Evolutionary conservation across 148 eudicot genomes (phyloP), one percentile per base, ranked within the genome.

Genomic region (Talinum fruticosum): DNA sequence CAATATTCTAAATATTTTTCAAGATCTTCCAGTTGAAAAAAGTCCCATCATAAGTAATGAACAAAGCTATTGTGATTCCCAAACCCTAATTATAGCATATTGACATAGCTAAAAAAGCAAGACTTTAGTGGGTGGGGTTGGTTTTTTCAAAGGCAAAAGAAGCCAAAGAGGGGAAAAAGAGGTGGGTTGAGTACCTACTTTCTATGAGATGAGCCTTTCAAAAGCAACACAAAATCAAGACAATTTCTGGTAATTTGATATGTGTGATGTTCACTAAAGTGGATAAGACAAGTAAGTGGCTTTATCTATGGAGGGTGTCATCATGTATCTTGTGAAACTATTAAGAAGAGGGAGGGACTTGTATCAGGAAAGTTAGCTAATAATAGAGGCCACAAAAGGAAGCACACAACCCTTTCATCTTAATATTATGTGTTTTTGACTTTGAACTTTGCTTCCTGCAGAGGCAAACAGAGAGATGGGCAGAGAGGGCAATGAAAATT

Each of bases 261-360:
- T 59, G 10, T 59, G 73, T 32, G 62, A 54, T 69, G 74, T 54
- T 77, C 54, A 77, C 80, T 12, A 32, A 44, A 79, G 72, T 72
- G 36, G 76, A 79, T 44, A 79, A 72, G 76, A 78, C 36, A 53
- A 26, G 29, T 76, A 37, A 69, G 13, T 44, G 37, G 51, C 54
- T 76, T 71, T 30, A 7, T 49, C 23, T 30, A 30, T 15, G 36
- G 30, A 78, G 71, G n/a, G n/a, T 53, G 10, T 64, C 69, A 51
- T 72, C 78, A 69, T 78, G 79, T 26, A 70, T 51, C 79, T 70
- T 71, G 79, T 82, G 85, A 82, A 34, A 19, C 37, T 68, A 71
- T 78, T 71, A 62, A 82, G 79, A 75, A 71, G n/a, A n/a, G n/a
- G n/a, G n/a, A n/a, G n/a, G 34, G 68, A 71, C 78, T 62, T 74